Percentiles rank a stretch among this genome's conserved stretches.
Evolutionary conservation across 1,284 basidiomycete genomes (phyloP).

Genomic region (Mixia osmundae): DNA sequence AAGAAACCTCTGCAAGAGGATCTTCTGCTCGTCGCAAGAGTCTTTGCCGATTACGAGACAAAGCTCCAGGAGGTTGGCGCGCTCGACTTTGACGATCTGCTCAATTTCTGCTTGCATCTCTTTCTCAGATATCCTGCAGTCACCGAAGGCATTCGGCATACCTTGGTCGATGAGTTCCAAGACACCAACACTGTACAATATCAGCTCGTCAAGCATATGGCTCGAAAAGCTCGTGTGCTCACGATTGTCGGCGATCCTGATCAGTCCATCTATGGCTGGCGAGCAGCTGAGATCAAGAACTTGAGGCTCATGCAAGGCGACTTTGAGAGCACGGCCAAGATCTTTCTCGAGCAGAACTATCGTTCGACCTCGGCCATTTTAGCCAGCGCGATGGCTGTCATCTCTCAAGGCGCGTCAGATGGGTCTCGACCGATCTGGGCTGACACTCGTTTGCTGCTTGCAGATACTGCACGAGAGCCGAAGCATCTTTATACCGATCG

Average conservation of each 20-base stretch:
- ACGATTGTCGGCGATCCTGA: conserved; percentile 83
- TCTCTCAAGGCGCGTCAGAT: conserved; percentile 40
- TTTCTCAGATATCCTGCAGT: conserved; percentile 35
- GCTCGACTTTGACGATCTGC: conserved; percentile 72
- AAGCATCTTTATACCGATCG: conserved; percentile 56
- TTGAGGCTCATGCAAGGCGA: conserved; percentile 12
- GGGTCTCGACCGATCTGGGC: background rate
- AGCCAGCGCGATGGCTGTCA: conserved; percentile 46
- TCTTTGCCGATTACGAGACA: conserved; percentile 43
- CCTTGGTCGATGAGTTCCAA: conserved; percentile 75
- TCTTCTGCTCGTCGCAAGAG: conserved; percentile 5
- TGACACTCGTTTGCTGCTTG: background rate
- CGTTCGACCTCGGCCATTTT: conserved; percentile 61
- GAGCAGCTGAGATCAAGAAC: conserved; percentile 10
- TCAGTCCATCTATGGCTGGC: conserved; percentile 50
- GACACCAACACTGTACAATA: conserved; percentile 77
- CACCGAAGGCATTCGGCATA: conserved; percentile 41
- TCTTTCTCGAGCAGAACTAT: conserved; percentile 69
- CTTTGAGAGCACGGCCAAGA: conserved; percentile 38
- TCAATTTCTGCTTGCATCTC: conserved; percentile 50
- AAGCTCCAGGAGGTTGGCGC: conserved; percentile 39
- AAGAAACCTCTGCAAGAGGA: conserved; percentile 7
- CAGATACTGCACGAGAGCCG: conserved; percentile 45
- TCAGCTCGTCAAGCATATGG: conserved; percentile 53
- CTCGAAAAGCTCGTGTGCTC: conserved; percentile 14